Base-by-base conservation (phyloP, 257 asterid genomes). In the Buddleja alternifolia region DNA sequence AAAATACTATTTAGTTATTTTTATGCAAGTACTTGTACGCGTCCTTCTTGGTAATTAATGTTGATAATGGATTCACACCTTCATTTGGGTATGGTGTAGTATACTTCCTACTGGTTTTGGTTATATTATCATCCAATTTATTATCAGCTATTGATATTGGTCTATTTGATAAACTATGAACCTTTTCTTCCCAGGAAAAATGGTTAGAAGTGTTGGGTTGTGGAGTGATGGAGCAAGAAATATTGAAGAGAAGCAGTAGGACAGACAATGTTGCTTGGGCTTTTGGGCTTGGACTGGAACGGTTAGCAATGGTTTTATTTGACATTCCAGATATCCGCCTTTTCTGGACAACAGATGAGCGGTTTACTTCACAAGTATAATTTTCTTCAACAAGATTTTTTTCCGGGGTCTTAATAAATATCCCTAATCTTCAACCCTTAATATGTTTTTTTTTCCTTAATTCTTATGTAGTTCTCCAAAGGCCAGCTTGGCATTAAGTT, bases 131-230 rank as follows among this genome's bases (percentile, higher is more conserved):
- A 29, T 5, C 2, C 34, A 29, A 29, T 29, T 29, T 29, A 29
- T 1, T 29, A 29, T 29, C 3, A 29, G 2, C 3, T 29, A 29
- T 2, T 29, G 34, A 29, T 29, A 29, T 29, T 29, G 5, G 5
- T 29, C n/a, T 17, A 19, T 57, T 15, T 72, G 69, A 67, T 68
- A n/a, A 23, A 66, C 23, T 16, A 20, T 54, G 52, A 55, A 76
- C 61, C 47, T 23, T 85, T 47, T 37, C 3, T 29, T 29, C 5
- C 34, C 80, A 94, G 97, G 97, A 94, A 10, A 74, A 83, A 67
- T 94, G 99, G 99, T 74, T 94, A 90, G 99, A 94, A 82, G 99
- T 93, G 66, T 79, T 93, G 80, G 97, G 99, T 50, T 93, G 97
- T 75, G 99, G 99, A 54, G 99, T 93, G 74, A 93, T 82, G 86